Base-by-base conservation (phyloP, 768 basidiomycete species). In the Kwoniella sp. region DNA sequence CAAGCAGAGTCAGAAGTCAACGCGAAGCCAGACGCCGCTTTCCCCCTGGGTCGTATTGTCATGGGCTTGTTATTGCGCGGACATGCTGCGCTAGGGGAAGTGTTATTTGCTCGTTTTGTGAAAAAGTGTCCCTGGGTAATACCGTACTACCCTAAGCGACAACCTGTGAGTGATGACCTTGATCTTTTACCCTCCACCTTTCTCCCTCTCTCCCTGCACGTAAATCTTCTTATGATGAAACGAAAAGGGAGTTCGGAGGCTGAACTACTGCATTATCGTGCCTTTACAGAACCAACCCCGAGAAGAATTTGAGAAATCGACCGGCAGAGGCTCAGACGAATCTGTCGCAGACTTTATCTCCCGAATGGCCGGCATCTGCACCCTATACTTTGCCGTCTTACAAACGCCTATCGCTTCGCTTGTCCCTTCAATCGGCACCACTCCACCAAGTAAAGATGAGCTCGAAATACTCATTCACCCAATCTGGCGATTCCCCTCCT, bases 1-100 rank as follows among this genome's bases (percentile, higher is more conserved):
- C 95, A 97, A 81, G 93, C 93, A 19, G 93, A 96, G 82, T 89
- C 88, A 0, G 95, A 98, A 79, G 90, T 95, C 9, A 86, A 89
- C 1, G 92, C 93, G 1, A 90, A 94, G 80, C 87, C 89, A 72
- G 86, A 87, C 29, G 89, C 89, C 24, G 93, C 92, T 0, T 83
- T 84, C 37, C 95, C 95, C 0, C 85, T 99, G 24, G 91, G 90
- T 0, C 85, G 86, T 30, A 86, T 96, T 12, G 80, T 90, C 2
- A 84, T 89, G 66, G 87, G 85, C 65, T 83, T 97, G 29, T 33
- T 82, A 21, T 49, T 81, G 5, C 84, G 92, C 58, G 83, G 81
- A 46, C 84, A 87, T 55, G 82, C 83, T 5, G 77, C 80, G 27
- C 89, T 99, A 68, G 81, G 86, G 1, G 84, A 89, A 12, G 83